Base-by-base conservation (phyloP, 2,329 filamentous ascomycete genomes). In the Scopulariopsis brevicaulis region DNA sequence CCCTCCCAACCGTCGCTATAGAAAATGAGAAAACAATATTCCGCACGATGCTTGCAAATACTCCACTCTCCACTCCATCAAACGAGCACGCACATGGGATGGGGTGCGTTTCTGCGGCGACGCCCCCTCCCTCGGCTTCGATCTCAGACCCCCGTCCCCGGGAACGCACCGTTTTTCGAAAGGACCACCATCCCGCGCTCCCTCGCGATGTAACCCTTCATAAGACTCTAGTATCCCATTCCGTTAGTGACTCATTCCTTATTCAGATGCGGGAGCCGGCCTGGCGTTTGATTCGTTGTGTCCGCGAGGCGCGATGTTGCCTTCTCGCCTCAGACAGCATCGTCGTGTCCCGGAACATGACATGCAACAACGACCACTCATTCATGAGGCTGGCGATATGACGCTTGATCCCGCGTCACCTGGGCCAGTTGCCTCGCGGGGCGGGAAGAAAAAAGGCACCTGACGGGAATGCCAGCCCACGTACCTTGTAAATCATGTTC, bases 401-500 rank as follows among this genome's bases (percentile, higher is more conserved):
- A 20, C 20, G 18, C n/a, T 11, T 11, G 24, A 24, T 22, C 6
- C 46, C 5, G 24, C 6, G 46, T 50, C 46, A 50, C 20, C 46
- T 50, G 46, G 15, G 22, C 46, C n/a, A 22, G 46, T 8, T 24
- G 46, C 46, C 46, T 50, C 20, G 46, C 24, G n/a, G 34, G 34
- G 6, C 10, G 53, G 32, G 34, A 43, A 24, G 14, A 6, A 34
- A 20, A 22, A 20, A 50, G 11, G 24, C 7, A 50, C 20, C 22
- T 24, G 46, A 50, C 22, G 46, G 20, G 22, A 34, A 35, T 4
- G 52, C 12, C 5, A 25, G 10, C 32, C 28, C 14, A 65, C 73
- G 64, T 72, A 96, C 93, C 84, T 97, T 99, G 77, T 97, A 99
- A 61, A 99, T 96, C 82, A 96, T 89, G 69, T 96, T 97, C 32